A percentile compares a stretch with the other conserved stretches of the same genome.
Conservation (phyloP, 495 filamentous ascomycete species). For the Hyaloscypha variabilis region DNA sequence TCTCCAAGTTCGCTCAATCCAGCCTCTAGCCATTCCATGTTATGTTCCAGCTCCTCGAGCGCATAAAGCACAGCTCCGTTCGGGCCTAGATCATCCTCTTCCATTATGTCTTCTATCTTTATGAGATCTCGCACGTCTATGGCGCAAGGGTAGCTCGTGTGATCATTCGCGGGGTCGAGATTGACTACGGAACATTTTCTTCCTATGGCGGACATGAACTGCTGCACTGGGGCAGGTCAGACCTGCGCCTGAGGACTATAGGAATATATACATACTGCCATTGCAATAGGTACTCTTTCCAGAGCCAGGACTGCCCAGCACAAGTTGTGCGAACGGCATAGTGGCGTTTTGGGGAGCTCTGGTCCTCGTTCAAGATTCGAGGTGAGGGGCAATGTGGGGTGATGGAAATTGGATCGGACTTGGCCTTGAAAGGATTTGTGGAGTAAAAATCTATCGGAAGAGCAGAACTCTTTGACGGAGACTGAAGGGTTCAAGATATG, state of each 20-base stretch:
- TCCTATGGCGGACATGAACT: conserved; percentile 93
- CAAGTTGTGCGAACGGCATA: conserved; percentile 53
- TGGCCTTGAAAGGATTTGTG: not conserved
- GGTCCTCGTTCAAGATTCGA: not conserved
- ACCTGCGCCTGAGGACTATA: not conserved
- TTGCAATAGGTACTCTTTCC: conserved; percentile 98
- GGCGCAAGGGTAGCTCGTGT: conserved; percentile 75
- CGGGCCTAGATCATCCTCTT: conserved; percentile 85
- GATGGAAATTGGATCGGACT: not conserved
- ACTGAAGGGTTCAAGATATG: not conserved
- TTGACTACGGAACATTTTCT: conserved; percentile 94
- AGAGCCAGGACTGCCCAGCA: conserved; percentile 89
- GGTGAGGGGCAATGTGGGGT: conserved; percentile 18
- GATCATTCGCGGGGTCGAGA: conserved; percentile 95
- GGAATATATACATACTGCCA: conserved; percentile 62
- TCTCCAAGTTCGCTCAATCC: conserved; percentile 77
- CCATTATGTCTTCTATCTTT: conserved; percentile 92
- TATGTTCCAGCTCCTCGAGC: conserved; percentile 91
- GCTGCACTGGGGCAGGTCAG: conserved; percentile 66
- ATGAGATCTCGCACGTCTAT: conserved; percentile 90
- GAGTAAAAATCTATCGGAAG: not conserved
- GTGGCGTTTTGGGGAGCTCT: not conserved
- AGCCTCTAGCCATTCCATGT: conserved; percentile 85
- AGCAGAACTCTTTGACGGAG: not conserved
- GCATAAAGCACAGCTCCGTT: conserved; percentile 94